Conservation (phyloP, 2,329 filamentous ascomycete species). For the Colletotrichum endophyticum region DNA sequence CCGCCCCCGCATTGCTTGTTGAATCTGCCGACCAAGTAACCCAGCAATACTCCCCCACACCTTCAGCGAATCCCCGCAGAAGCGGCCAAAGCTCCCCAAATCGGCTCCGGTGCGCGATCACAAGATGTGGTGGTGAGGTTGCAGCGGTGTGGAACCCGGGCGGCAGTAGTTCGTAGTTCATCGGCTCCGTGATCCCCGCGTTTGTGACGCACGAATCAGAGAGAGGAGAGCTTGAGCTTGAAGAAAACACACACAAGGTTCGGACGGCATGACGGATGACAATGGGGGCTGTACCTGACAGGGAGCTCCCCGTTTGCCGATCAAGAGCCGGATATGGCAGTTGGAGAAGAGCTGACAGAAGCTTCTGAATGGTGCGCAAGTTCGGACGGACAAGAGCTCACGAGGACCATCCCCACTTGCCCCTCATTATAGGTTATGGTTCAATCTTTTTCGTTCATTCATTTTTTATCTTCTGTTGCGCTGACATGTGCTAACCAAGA, state of each 20-base stretch:
- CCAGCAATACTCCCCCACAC: background rate
- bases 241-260: background rate
- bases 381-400: background rate
- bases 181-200: constrained; percentile 20
- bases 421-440: background rate
- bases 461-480: background rate
- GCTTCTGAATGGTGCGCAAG: constrained; percentile 17
- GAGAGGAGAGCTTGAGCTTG: background rate
- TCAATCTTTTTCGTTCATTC: background rate
- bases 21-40: background rate
- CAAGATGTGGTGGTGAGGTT: background rate
- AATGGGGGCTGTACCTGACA: background rate
- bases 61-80: background rate
- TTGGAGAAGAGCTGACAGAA: background rate
- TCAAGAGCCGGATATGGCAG: background rate
- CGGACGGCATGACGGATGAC: background rate
- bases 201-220: background rate
- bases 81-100: constrained; percentile 5
- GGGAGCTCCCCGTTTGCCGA: background rate
- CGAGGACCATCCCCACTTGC: background rate
- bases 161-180: background rate
- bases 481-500: background rate
- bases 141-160: background rate
- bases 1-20: constrained; percentile 19
- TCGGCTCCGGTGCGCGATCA: constrained; percentile 1